Base-by-base conservation (phyloP, 768 basidiomycete genomes). In the Cyclocybe cylindracea region DNA sequence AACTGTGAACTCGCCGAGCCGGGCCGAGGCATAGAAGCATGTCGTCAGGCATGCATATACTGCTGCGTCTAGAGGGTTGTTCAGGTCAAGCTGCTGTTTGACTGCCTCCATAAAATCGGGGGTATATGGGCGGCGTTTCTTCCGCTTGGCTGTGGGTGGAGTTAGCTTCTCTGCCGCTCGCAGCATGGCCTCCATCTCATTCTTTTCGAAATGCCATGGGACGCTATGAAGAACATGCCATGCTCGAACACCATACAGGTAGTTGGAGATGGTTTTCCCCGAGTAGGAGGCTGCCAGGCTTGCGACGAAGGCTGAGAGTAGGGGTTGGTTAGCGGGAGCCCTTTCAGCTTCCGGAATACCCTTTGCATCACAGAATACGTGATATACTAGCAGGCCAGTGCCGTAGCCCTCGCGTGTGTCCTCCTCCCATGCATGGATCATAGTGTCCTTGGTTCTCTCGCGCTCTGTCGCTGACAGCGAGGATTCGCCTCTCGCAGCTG, bases 1-100 rank as follows among this genome's bases (percentile, higher is more conserved):
- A 0, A 76, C 53, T 1, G 70, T 75, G 51, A 78, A 70, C 50
- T 80, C 74, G 0, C 74, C 72, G 0, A 68, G 40, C 0, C 72
- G 34, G 0, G 70, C 66, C 0, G 61, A 59, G 3, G 65, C 39
- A 24, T 60, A 80, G 57, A 78, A 78, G 6, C 59, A 57, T 0
- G 70, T 73, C 7, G 70, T 71, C 8, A 75, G 67, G 51, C 73
- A 76, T 0, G 74, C 70, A 18, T 49, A 71, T 0, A 70, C 61
- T 0, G 78, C 70, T 0, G 69, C 64, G 33, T 77, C 61, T 1
- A 75, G 54, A 1, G 70, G 69, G 4, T 37, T 18, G 6, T n/a
- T 5, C 0, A 71, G 57, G 44, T 72, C 52, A 5, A 80, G 61
- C 0, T 62, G 10, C 0, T 7, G 1, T 0, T 18, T 24, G 10